Conservation (phyloP, 148 eudicot genomes). For the Dysphania ambrosioides region DNA sequence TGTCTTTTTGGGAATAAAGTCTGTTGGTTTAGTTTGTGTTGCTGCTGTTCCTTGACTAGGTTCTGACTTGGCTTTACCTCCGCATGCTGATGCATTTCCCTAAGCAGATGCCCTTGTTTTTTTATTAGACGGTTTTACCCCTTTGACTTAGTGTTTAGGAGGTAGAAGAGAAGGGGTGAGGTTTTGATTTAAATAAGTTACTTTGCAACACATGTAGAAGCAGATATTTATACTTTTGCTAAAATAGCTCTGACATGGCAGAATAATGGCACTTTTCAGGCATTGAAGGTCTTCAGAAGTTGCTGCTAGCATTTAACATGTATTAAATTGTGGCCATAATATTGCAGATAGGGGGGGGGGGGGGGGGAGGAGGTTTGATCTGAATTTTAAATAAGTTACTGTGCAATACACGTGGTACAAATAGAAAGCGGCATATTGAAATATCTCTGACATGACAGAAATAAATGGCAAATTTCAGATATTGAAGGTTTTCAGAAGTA, state of each 20-base stretch:
- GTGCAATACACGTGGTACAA: neutral
- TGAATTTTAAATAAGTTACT: neutral
- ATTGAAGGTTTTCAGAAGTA: neutral
- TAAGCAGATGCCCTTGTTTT: neutral
- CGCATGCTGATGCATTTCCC: neutral
- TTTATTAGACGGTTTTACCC: neutral
- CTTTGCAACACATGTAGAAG: neutral
- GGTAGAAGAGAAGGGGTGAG: neutral
- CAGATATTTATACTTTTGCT: too few relatives aligned
- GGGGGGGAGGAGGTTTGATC: neutral
- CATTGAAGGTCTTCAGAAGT: too few relatives aligned
- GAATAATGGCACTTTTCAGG: too few relatives aligned
- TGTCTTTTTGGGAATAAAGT: neutral
- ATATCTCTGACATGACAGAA: neutral
- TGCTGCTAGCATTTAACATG: too few relatives aligned
- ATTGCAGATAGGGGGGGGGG: too few relatives aligned
- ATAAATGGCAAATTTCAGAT: neutral
- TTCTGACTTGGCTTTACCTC: slow-evolving; percentile 1
- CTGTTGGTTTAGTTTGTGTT: neutral
- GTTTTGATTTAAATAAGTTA: neutral
- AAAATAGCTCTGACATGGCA: too few relatives aligned
- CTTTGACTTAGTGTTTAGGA: neutral
- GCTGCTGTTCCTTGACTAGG: neutral
- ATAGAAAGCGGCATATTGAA: neutral
- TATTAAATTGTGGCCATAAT: too few relatives aligned